Evolutionary conservation across 1,139 yeast genomes (phyloP).

Genomic region (Blastobotrys illinoisensis): DNA sequence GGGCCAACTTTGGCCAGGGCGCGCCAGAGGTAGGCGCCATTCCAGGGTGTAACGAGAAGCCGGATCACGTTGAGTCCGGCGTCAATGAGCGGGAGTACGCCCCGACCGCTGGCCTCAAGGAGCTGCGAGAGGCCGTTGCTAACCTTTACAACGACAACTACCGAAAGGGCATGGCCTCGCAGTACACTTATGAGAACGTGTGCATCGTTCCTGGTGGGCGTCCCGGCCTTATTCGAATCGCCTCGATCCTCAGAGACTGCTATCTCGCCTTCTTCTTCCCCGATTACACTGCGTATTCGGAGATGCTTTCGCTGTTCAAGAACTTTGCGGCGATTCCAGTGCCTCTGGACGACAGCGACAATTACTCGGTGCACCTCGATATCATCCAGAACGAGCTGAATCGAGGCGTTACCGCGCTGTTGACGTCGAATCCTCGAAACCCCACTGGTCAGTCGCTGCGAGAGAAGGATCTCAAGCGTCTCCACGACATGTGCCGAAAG

Average conservation of each 20-base stretch:
- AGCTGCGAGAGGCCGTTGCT: constrained; percentile 58
- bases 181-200: constrained; percentile 61
- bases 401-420: constrained; percentile 58
- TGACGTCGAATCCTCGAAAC: constrained; percentile 62
- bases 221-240: constrained; percentile 63
- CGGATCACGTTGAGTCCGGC: constrained; percentile 47
- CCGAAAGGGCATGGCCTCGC: constrained; percentile 45
- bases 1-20: constrained; percentile 70
- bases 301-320: constrained; percentile 61
- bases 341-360: constrained; percentile 55
- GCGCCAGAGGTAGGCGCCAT: constrained; percentile 66
- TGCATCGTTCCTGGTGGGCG: constrained; percentile 69
- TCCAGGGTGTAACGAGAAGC: constrained; percentile 58
- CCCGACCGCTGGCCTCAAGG: constrained; percentile 59
- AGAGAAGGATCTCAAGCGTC: constrained; percentile 45
- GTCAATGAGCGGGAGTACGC: constrained; percentile 55
- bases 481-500: constrained; percentile 55
- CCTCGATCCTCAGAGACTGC: constrained; percentile 58
- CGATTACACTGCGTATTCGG: constrained; percentile 70
- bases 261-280: constrained; percentile 61
- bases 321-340: constrained; percentile 66
- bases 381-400: constrained; percentile 51
- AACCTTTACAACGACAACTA: constrained; percentile 54
- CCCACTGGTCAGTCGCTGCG: constrained; percentile 61
- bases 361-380: constrained; percentile 54